Evolutionary conservation across 2,329 filamentous ascomycete species (phyloP), one percentile per base, ranked within the genome.

Genomic region (Colletotrichum sp.): DNA sequence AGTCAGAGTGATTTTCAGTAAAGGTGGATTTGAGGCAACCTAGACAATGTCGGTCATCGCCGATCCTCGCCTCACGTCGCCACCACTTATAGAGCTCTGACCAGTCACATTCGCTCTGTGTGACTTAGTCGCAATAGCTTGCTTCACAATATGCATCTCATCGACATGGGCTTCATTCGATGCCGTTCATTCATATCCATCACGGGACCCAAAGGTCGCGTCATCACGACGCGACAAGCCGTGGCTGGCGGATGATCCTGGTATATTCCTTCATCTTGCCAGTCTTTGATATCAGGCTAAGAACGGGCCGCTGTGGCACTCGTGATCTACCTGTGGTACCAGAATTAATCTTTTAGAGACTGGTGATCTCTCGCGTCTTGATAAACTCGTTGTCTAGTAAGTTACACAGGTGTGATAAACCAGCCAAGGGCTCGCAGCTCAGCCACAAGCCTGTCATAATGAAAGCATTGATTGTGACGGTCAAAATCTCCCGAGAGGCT

Each of bases 381-480:
- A n/a, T n/a, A 0, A 44, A 1, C 6, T 52, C 6, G 44, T 0
- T 4, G n/a, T 52, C 44, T 13, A 5, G 10, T 6, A 52, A 24
- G 44, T 52, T 21, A 13, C n/a, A 52, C n/a, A 52, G 2, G 44
- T 52, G n/a, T 5, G 4, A 4, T 24, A 13, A 52, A 3, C 44
- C 0, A 2, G 18, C 18, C 44, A 52, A 13, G 13, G 44, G 44
- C n/a, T 52, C 44, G n/a, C 44, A 52, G n/a, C 44, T 52, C n/a
- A 52, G 44, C n/a, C 44, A 52, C n/a, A 7, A 7, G 3, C 6
- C n/a, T 6, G 44, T 21, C 44, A 52, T 52, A 5, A 52, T 21
- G 6, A 3, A 4, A 52, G 3, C 1, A 0, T 21, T 21, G 2
- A 7, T 21, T 49, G 0, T 49, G n/a, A 6, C 44, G 0, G 4